Evolutionary conservation across 2,329 filamentous ascomycete species (phyloP).

Genomic region (Diaporthe australafricana): DNA sequence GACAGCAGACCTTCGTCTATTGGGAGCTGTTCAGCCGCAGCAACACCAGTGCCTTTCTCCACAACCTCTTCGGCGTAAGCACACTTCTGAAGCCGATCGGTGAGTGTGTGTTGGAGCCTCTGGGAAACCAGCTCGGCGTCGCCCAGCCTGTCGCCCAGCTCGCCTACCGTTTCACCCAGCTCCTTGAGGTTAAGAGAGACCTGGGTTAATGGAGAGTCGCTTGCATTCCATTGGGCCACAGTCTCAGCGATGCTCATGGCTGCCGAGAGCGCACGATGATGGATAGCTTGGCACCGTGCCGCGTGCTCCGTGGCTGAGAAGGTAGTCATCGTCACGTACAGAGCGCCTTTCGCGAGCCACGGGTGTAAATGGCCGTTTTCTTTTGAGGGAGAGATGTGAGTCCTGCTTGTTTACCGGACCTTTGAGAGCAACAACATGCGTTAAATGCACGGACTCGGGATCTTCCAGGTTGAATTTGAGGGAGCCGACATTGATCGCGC

Average conservation of each 20-base stretch:
- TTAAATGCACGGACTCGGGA: not conserved
- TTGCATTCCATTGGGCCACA: not conserved
- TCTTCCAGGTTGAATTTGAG: not conserved
- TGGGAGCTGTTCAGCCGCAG: not conserved
- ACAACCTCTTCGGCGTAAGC: not conserved
- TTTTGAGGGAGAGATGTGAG: not conserved
- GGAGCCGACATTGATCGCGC: not conserved
- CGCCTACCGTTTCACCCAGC: not conserved
- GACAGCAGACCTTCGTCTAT: not conserved
- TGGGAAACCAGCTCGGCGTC: not conserved
- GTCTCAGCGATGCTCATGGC: not conserved
- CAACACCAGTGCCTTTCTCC: not conserved
- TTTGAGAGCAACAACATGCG: not conserved
- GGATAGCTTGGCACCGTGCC: not conserved
- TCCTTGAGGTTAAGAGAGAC: not conserved
- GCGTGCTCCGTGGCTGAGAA: slow-evolving; percentile 5
- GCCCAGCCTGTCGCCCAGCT: not conserved
- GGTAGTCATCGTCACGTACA: not conserved
- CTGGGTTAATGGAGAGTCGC: not conserved
- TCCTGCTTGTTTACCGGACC: not conserved
- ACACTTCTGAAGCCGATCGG: slow-evolving; percentile 7
- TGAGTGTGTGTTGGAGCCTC: not conserved
- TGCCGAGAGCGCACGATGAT: not conserved
- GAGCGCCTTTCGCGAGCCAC: not conserved
- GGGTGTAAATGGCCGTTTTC: too few relatives aligned